A percentile compares a stretch with the other conserved stretches of the same genome.
These are phyloP conservation scores for Globisporangium orthogonon DNA, from an alignment of 352 stramenopile genomes.

Conservation along the genomic window DNA sequence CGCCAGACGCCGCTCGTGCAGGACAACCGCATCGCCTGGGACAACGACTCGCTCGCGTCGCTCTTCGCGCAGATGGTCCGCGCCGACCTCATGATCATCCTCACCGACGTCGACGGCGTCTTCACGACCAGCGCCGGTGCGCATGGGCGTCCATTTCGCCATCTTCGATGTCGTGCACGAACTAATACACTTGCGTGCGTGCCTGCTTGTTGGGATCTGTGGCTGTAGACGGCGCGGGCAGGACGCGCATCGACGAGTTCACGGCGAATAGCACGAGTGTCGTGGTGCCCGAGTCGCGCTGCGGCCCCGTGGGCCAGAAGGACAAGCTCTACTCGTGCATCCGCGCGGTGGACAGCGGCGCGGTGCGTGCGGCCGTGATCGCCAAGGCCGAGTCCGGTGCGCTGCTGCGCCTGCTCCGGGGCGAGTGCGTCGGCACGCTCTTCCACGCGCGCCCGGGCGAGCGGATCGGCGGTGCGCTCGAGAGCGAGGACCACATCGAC, in stretches of 20 bases:
- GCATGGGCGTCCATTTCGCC: no score
- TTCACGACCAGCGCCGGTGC: slow-evolving; percentile 24
- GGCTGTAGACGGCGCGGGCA: slow-evolving; percentile 18
- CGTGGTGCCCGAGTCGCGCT: slow-evolving; percentile 43
- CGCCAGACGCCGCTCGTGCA: slow-evolving; percentile 58
- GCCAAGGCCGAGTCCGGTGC: slow-evolving; percentile 56
- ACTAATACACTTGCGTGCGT: no score
- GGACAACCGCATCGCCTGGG: slow-evolving; percentile 64
- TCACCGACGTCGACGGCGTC: slow-evolving; percentile 72
- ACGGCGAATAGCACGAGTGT: slow-evolving; percentile 32
- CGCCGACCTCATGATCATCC: slow-evolving; percentile 69
- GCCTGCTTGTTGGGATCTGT: background rate
- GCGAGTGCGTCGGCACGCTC: slow-evolving; percentile 62
- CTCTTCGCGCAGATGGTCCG: slow-evolving; percentile 68
- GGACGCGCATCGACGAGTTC: slow-evolving; percentile 46
- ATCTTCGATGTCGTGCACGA: no score
- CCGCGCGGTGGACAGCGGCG: slow-evolving; percentile 63
- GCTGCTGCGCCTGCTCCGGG: slow-evolving; percentile 56
- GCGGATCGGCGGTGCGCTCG: slow-evolving; percentile 30
- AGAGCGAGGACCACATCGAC: slow-evolving; percentile 51
- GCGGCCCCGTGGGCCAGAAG: slow-evolving; percentile 58
- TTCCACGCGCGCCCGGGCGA: slow-evolving; percentile 40
- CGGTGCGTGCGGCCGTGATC: slow-evolving; percentile 53
- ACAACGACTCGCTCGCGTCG: slow-evolving; percentile 81
- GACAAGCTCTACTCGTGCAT: slow-evolving; percentile 83